Conservation (phyloP, 2,329 filamentous ascomycete genomes). For the Aspergillus flavus region DNA sequence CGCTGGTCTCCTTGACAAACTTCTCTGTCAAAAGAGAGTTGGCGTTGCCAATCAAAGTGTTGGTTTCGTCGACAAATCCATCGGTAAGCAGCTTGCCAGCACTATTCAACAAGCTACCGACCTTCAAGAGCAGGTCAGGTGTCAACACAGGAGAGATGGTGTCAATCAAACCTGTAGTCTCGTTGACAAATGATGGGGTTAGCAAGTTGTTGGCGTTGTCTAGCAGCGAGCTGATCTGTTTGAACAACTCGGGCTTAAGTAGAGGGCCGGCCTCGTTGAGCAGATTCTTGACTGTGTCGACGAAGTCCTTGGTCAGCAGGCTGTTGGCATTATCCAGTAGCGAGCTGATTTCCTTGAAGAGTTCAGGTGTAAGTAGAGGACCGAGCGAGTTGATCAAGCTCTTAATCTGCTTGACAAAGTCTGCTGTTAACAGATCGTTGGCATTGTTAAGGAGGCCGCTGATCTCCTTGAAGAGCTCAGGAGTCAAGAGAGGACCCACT, state of each 20-base stretch:
- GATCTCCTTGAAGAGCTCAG: conserved; percentile 23
- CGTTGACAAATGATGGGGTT: conserved; percentile 26
- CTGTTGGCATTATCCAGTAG: conserved; percentile 30
- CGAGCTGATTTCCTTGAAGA: conserved; percentile 27
- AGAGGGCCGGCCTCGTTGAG: conserved; percentile 24
- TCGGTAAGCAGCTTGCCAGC: conserved; percentile 28
- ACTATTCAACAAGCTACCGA: conserved; percentile 24
- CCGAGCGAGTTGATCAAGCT: conserved; percentile 25
- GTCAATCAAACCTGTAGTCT: conserved; percentile 22
- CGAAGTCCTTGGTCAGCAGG: conserved; percentile 35
- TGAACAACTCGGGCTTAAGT: conserved; percentile 27
- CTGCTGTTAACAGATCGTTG: conserved; percentile 33
- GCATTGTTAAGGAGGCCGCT: conserved; percentile 25
- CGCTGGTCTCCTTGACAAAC: conserved; percentile 20
- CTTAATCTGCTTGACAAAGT: conserved; percentile 32
- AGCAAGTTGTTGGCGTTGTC: conserved; percentile 28
- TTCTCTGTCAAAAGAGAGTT: conserved; percentile 32
- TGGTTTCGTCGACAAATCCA: conserved; percentile 20
- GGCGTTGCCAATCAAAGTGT: conserved; percentile 19
- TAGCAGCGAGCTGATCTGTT: conserved; percentile 22
- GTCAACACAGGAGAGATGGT: conserved; percentile 21
- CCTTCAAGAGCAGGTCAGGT: conserved; percentile 23
- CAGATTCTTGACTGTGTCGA: conserved; percentile 27
- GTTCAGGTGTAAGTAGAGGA: conserved; percentile 26
- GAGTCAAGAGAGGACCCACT: conserved; percentile 21